Evolutionary conservation across 2,329 filamentous ascomycete genomes (phyloP), one percentile per base, ranked within the genome.

Genomic region (Aspergillus aculeatus): DNA sequence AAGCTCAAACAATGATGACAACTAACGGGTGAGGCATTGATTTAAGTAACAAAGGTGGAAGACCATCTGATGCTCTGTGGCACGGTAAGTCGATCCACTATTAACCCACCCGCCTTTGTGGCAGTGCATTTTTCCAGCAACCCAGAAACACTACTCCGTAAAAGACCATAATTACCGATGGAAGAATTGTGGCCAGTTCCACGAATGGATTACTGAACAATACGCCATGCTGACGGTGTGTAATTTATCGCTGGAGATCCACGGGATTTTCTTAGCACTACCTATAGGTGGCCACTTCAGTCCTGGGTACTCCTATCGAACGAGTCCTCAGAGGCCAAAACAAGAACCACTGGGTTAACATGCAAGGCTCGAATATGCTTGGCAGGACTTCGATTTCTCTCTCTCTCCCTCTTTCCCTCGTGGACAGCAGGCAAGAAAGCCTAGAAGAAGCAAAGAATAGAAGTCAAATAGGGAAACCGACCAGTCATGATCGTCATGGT

Each of bases 51-150:
- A 35, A 35, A 35, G 14, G 32, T 16, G 32, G 11, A 54, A 47
- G 52, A 44, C 21, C 35, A 54, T 54, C 52, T 31, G 52, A 54
- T 47, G 51, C 32, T 23, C n/a, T 52, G 50, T 52, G 50, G 50
- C 50, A 52, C 50, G 19, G 50, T 19, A 26, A 44, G 51, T 44
- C 52, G 21, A 44, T 47, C 32, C 32, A 35, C 32, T 35, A 35
- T 3, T 29, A 1, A 16, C 32, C 32, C 32, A 16, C 38, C 38
- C 14, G 14, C 38, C 16, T 44, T 16, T 44, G 38, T 44, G 38
- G 38, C 38, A 44, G 38, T 44, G 38, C 38, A 6, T n/a, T 44
- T 16, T 35, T 16, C 14, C 32, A 12, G 32, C 4, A 35, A 1
- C 2, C 14, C 14, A 11, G 26, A 26, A 26, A 26, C 26, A 26